Evolutionary conservation across 2,329 filamentous ascomycete species (phyloP).

Genomic region (Penicillium psychrosexuale): DNA sequence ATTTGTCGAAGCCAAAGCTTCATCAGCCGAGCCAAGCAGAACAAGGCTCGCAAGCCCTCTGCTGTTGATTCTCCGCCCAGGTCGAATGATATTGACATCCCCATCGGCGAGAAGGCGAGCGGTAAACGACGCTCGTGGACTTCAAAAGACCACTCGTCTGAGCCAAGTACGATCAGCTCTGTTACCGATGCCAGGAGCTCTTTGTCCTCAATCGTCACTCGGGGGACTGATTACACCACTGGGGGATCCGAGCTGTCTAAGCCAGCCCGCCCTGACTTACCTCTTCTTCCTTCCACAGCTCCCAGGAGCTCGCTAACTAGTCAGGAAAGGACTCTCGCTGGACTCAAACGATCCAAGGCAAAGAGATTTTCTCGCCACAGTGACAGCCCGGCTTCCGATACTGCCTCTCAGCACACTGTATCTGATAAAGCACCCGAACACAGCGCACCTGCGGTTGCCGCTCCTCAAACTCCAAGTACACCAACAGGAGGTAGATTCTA

Average conservation of each 20-base stretch:
- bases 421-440: constrained; percentile 20
- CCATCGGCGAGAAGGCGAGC: constrained; percentile 57
- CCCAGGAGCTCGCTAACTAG: constrained; percentile 10
- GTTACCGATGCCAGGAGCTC: constrained; percentile 30
- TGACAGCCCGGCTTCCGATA: constrained; percentile 30
- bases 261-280: constrained; percentile 24
- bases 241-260: constrained; percentile 26
- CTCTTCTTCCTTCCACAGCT: constrained; percentile 32
- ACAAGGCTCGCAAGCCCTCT: constrained; percentile 26
- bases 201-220: constrained; percentile 31
- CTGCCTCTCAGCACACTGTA: constrained; percentile 22
- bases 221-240: constrained; percentile 33
- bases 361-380: constrained; percentile 41
- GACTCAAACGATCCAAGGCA: constrained; percentile 42
- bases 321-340: constrained; percentile 32
- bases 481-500: constrained; percentile 16
- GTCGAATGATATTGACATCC: constrained; percentile 56
- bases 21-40: constrained; percentile 42
- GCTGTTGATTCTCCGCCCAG: constrained; percentile 21
- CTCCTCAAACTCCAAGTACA: constrained; percentile 4
- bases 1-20: constrained; percentile 56
- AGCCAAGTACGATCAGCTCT: constrained; percentile 33
- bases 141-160: constrained; percentile 30
- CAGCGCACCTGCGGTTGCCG: constrained; percentile 9
- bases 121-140: constrained; percentile 40